These are phyloP conservation scores for Tephrocybe sp. DNA, from an alignment of 768 basidiomycete species.

Conservation along the genomic window DNA sequence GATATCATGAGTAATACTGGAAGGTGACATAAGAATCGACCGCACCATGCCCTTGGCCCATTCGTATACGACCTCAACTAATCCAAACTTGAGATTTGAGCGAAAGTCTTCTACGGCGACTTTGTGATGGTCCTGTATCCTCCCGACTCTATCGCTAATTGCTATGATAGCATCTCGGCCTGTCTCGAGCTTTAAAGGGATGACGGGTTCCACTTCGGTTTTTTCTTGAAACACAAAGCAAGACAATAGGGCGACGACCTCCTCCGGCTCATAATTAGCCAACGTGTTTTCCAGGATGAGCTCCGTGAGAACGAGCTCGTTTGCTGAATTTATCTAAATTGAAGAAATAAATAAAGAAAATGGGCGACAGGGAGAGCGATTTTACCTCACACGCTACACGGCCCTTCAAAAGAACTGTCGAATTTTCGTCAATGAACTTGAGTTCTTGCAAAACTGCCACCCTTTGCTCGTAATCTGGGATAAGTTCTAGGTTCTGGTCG, in stretches of 20 bases:
- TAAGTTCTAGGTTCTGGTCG: constrained; percentile 93
- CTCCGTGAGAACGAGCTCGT: constrained; percentile 94
- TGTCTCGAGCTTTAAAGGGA: constrained; percentile 76
- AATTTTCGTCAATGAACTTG: constrained; percentile 92
- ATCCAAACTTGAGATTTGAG: constrained; percentile 79
- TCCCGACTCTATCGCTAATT: constrained; percentile 75
- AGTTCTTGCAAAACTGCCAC: constrained; percentile 88
- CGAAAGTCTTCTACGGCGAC: constrained; percentile 79
- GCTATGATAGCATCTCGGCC: constrained; percentile 76
- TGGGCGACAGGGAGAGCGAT: neutral
- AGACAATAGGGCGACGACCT: constrained; percentile 93
- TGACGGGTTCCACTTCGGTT: constrained; percentile 81
- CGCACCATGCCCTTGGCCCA: constrained; percentile 99
- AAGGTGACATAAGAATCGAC: constrained; percentile 1
- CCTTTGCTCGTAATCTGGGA: constrained; percentile 96
- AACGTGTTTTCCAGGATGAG: constrained; percentile 95
- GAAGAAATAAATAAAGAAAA: neutral
- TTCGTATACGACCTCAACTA: constrained; percentile 96
- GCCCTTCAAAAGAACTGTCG: constrained; percentile 93
- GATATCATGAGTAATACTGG: neutral
- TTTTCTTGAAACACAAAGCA: constrained; percentile 99
- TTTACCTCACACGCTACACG: constrained; percentile 95
- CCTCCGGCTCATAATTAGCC: constrained; percentile 87
- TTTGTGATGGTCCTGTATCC: constrained; percentile 77
- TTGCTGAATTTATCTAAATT: constrained; percentile 99